Percentiles rank a stretch among this genome's conserved stretches.
Evolutionary conservation across 306 rosid genomes (phyloP).

Genomic region (Potentilla sterilis): DNA sequence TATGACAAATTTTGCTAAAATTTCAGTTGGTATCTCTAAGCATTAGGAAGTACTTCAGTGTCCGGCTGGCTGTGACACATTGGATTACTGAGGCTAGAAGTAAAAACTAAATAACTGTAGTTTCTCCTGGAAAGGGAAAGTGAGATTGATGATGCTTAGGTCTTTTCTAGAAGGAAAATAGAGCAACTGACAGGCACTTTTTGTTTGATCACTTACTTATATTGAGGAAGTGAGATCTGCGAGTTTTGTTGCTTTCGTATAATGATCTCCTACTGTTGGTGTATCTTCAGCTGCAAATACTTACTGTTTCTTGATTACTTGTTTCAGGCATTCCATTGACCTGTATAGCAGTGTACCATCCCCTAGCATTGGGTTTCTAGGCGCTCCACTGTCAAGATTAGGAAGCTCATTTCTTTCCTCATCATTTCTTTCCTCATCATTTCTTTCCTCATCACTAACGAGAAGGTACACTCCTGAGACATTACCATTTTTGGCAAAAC

Average conservation of each 20-base stretch:
- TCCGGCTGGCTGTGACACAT: neutral
- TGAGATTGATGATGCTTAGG: neutral
- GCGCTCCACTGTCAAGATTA: conserved; percentile 69
- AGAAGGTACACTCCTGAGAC: conserved; percentile 92
- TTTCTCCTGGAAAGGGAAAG: neutral
- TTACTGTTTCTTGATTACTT: conserved; percentile 3
- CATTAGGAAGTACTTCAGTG: neutral
- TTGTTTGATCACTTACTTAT: neutral
- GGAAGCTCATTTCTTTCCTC: conserved; percentile 89
- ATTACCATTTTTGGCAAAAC: conserved; percentile 57
- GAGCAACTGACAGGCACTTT: neutral
- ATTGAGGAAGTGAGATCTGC: neutral
- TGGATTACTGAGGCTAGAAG: neutral
- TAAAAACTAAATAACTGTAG: neutral
- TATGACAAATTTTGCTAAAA: neutral
- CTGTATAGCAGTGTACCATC: conserved; percentile 87
- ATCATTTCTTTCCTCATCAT: conserved; percentile 23
- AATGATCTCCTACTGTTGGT: neutral
- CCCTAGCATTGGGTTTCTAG: conserved; percentile 80
- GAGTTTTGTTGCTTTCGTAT: neutral
- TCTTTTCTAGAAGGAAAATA: neutral
- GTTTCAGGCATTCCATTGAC: conserved; percentile 94
- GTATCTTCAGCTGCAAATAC: conserved; percentile 1
- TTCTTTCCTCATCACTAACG: conserved; percentile 46
- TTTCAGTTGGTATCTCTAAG: neutral